Evolutionary conservation across 768 basidiomycete species (phyloP), one percentile per base, ranked within the genome.

Genomic region (Termitomyces sp.): DNA sequence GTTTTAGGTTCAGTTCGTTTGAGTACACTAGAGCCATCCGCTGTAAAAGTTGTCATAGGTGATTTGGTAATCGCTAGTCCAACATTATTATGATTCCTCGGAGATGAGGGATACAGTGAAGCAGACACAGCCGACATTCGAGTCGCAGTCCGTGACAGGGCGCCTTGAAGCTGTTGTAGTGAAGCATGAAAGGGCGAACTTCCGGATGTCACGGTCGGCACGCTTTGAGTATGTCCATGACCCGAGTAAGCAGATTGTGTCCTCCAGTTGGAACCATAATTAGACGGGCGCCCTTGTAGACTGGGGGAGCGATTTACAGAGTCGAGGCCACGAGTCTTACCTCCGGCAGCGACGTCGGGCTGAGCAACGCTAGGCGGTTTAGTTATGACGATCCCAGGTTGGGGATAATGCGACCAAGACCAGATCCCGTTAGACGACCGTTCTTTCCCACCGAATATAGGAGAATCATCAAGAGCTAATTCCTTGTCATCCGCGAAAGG

Each of bases 361-460:
- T 59, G 59, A 19, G 53, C 59, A 10, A 48, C 35, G 35, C 54
- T 48, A 25, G 56, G 59, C 19, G 66, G 55, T 29, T 62, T 56
- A 23, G 65, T 46, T 10, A 61, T 57, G 17, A 31, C 38, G 16
- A 45, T 51, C 50, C 60, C 71, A 12, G 78, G 74, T 42, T 76
- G 77, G 32, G 75, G 65, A 61, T 83, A 84, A 60, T 82, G 80
- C 0, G 81, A 77, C 83, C 83, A 85, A 49, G 76, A 77, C 80
- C 83, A 86, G 17, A 76, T 67, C 6, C 78, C 76, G 45, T 77
- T 75, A 53, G 82, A 79, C 35, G 80, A 70, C 42, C 77, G 64
- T 62, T 90, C 88, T 63, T 84, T 84, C 2, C 90, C 89, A n/a
- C 89, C 89, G 62, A 92, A 91, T 35, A 90, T 71, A 25, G 86